A percentile compares a stretch with the other conserved stretches of the same genome.
Evolutionary conservation across 768 basidiomycete genomes (phyloP).

Genomic region (Phlegmacium glaucopus): DNA sequence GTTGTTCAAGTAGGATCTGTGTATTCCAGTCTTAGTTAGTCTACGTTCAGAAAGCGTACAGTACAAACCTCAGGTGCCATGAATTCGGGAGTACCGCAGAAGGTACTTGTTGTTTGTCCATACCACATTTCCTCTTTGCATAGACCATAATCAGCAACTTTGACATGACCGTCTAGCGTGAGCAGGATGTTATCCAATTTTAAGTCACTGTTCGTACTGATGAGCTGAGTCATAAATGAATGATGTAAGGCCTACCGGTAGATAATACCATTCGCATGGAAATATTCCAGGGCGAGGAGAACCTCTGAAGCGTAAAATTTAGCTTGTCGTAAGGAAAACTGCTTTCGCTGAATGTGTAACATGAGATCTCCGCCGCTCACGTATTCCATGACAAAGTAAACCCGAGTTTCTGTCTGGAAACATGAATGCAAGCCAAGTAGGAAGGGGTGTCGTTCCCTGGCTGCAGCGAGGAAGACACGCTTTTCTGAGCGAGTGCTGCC

Average conservation of each 20-base stretch:
- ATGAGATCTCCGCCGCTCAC: conserved; percentile 98
- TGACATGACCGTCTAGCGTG: conserved; percentile 96
- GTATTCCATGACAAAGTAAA: conserved; percentile 99
- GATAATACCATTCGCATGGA: conserved; percentile 98
- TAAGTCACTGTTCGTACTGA: conserved; percentile 62
- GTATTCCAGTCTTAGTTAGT: conserved; percentile 3
- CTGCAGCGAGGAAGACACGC: conserved; percentile 96
- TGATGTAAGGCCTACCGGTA: conserved; percentile 60
- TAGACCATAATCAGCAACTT: conserved; percentile 97
- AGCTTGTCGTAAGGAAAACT: conserved; percentile 97
- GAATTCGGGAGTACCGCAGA: conserved; percentile 99
- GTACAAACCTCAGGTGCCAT: conserved; percentile 94
- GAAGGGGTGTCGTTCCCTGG: conserved; percentile 96
- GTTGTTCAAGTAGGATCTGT: conserved; percentile 97
- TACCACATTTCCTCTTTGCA: conserved; percentile 99
- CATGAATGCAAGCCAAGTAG: conserved; percentile 95
- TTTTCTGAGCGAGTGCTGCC: conserved; percentile 96
- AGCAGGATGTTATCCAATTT: conserved; percentile 98
- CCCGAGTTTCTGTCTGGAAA: conserved; percentile 99
- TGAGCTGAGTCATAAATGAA: not conserved
- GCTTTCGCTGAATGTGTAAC: conserved; percentile 98
- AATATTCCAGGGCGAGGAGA: conserved; percentile 92
- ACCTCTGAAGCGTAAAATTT: conserved; percentile 99
- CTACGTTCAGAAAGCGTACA: not conserved
- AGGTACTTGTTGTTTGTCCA: conserved; percentile 94